Conservation (phyloP, 2,329 filamentous ascomycete genomes). For the Cytospora chrysosperma region DNA sequence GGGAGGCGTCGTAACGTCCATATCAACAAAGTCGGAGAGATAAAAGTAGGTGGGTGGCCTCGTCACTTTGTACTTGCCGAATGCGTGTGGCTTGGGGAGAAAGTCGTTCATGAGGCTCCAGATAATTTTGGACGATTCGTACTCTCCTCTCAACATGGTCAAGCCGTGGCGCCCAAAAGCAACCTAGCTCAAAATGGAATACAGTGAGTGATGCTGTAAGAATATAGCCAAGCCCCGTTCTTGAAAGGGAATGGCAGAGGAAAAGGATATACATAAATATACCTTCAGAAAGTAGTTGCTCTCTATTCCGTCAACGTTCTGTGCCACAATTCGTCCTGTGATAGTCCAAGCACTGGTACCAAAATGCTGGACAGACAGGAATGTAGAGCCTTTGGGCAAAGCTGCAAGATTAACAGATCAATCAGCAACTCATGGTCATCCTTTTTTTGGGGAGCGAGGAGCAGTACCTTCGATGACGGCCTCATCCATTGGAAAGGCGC, state of each 20-base stretch:
- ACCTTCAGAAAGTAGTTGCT: background rate
- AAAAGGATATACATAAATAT: background rate
- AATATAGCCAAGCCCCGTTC: too few relatives aligned
- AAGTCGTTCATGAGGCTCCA: slow-evolving; percentile 30
- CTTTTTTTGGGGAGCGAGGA: background rate
- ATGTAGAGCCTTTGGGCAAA: slow-evolving; percentile 12
- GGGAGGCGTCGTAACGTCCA: slow-evolving; percentile 26
- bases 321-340: slow-evolving; percentile 15
- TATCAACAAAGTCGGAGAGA: slow-evolving; percentile 33
- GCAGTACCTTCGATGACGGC: slow-evolving; percentile 17
- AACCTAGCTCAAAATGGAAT: background rate
- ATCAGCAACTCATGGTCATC: background rate
- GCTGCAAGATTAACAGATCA: background rate
- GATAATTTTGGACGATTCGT: slow-evolving; percentile 34
- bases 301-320: background rate
- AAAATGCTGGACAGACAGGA: slow-evolving; percentile 16
- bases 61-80: slow-evolving; percentile 28
- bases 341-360: slow-evolving; percentile 19
- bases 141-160: background rate
- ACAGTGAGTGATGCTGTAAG: background rate
- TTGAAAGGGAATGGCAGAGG: too few relatives aligned
- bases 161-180: background rate
- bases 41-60: slow-evolving; percentile 30
- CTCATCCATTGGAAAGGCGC: slow-evolving; percentile 21
- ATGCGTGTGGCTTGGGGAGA: slow-evolving; percentile 32